A percentile compares a stretch with the other conserved stretches of the same genome.
These are phyloP conservation scores for Metschnikowia rubicola DNA, from an alignment of 805 yeast species.

Conservation along the genomic window DNA sequence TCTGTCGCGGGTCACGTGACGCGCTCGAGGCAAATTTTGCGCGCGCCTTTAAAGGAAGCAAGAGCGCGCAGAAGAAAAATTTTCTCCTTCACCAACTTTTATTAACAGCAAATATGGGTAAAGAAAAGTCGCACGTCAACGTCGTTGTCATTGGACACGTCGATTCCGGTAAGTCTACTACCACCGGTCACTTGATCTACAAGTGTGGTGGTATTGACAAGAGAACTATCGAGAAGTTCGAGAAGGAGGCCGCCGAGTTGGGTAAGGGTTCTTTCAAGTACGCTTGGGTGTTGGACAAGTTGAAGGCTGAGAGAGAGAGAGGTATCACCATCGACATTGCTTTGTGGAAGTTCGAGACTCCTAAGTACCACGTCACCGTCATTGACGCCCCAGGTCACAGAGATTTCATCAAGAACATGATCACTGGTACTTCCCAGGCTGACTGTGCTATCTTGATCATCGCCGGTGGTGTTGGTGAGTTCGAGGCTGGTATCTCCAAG, in stretches of 20 bases:
- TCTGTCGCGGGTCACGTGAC: not conserved
- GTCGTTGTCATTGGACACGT: conserved; percentile 99
- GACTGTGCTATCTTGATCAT: conserved; percentile 88
- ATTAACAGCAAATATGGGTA: conserved; percentile 55
- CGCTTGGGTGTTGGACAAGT: conserved; percentile 96
- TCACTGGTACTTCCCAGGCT: conserved; percentile 93
- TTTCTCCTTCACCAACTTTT: conserved; percentile 7
- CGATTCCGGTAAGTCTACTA: conserved; percentile 96
- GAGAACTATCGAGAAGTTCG: conserved; percentile 98
- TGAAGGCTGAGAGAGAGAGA: conserved; percentile 95
- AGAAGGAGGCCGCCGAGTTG: conserved; percentile 96
- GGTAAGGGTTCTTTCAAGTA: conserved; percentile 97
- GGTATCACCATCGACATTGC: conserved; percentile 96
- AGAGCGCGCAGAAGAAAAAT: conserved; percentile 9
- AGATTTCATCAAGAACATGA: conserved; percentile 95
- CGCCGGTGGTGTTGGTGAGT: conserved; percentile 92
- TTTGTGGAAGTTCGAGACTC: conserved; percentile 90
- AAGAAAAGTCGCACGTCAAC: conserved; percentile 97
- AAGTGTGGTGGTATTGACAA: conserved; percentile 99
- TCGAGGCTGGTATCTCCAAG: conserved; percentile 93
- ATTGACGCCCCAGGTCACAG: conserved; percentile 96
- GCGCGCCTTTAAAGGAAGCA: conserved; percentile 9
- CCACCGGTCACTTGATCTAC: conserved; percentile 98
- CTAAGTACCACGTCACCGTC: conserved; percentile 84
- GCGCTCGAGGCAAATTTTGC: conserved; percentile 1